These are phyloP conservation scores for Selenicereus undatus DNA, from an alignment of 148 eudicot species.

Conservation along the genomic window DNA sequence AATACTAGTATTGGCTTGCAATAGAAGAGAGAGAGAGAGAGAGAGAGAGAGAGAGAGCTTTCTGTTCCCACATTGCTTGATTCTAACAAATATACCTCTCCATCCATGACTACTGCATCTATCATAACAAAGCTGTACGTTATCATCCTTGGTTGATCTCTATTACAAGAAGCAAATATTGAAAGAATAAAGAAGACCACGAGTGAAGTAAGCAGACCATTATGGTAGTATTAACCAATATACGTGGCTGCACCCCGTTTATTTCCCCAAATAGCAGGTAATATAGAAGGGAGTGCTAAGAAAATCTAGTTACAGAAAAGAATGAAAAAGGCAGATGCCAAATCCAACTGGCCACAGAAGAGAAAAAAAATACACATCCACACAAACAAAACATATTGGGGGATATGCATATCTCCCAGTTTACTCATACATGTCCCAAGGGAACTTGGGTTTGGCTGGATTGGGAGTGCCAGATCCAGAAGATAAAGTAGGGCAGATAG, in stretches of 20 bases:
- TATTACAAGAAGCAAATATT: slow-evolving; percentile 15
- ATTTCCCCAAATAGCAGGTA: slow-evolving; percentile 37
- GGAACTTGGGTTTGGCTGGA: slow-evolving; percentile 47
- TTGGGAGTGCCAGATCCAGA: slow-evolving; percentile 20
- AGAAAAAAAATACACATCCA: slow-evolving; percentile 48
- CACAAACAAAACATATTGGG: slow-evolving; percentile 30
- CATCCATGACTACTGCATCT: slow-evolving; percentile 13
- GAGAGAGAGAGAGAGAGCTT: neutral
- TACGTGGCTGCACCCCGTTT: slow-evolving; percentile 38
- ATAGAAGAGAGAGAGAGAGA: slow-evolving; percentile 12
- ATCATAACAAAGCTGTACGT: neutral
- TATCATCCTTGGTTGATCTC: slow-evolving; percentile 6
- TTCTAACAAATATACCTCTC: slow-evolving; percentile 17
- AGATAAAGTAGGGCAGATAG: slow-evolving; percentile 38
- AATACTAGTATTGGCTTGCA: slow-evolving; percentile 35
- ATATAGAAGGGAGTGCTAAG: slow-evolving; percentile 37
- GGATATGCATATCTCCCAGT: slow-evolving; percentile 29
- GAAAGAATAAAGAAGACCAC: neutral
- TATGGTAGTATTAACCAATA: slow-evolving; percentile 19
- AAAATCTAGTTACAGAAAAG: slow-evolving; percentile 75
- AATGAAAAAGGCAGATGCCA: slow-evolving; percentile 49
- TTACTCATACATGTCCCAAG: slow-evolving; percentile 76
- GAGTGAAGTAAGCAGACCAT: slow-evolving; percentile 22
- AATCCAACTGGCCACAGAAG: slow-evolving; percentile 37
- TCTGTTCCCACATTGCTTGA: slow-evolving; percentile 10